Evolutionary conservation across 1,284 basidiomycete species (phyloP).

Genomic region (Trichosporon sp.): DNA sequence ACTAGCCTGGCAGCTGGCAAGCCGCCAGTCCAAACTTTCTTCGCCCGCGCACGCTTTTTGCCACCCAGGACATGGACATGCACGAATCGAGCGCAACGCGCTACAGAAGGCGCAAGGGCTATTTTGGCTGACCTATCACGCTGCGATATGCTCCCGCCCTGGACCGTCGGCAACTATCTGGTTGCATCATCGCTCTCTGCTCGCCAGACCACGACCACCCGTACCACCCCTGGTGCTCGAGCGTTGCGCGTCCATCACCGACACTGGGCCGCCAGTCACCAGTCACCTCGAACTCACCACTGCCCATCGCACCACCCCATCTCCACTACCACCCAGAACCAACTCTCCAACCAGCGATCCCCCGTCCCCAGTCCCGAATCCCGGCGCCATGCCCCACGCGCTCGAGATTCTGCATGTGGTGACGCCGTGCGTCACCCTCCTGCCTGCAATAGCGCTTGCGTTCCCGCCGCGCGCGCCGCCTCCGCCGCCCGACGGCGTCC

Average conservation of each 20-base stretch:
- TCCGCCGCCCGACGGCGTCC: conserved; percentile 27
- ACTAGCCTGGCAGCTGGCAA: too few relatives aligned
- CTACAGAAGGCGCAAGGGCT: neutral
- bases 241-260: neutral
- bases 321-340: neutral
- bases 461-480: neutral
- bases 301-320: neutral
- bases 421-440: conserved; percentile 30
- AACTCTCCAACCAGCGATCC: neutral
- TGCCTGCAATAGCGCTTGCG: conserved; percentile 32
- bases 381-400: conserved; percentile 16
- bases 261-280: neutral
- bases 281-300: neutral
- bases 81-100: neutral
- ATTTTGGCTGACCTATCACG: neutral
- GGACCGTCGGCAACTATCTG: neutral
- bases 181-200: neutral
- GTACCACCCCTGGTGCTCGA: neutral
- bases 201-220: neutral
- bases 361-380: neutral
- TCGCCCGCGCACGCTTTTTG: neutral
- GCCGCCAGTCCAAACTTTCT: neutral
- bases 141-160: neutral
- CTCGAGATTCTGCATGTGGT: conserved; percentile 17
- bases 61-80: neutral